These are phyloP conservation scores for Ophiostoma angusticollis DNA, from an alignment of 2,329 filamentous ascomycete genomes.

Conservation along the genomic window DNA sequence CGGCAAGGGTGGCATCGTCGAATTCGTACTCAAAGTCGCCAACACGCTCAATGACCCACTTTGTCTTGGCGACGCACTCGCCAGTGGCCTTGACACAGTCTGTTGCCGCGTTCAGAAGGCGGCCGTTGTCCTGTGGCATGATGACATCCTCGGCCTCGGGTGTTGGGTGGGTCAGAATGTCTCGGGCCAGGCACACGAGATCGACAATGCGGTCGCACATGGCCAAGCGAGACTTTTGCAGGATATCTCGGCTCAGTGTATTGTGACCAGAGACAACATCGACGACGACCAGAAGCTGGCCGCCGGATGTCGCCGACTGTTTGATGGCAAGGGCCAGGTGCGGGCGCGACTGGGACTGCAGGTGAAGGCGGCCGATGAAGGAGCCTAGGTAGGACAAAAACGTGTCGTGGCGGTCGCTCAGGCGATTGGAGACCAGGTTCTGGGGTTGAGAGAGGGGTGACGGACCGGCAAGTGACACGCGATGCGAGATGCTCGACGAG, in stretches of 20 bases:
- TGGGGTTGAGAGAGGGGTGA: constrained; percentile 49
- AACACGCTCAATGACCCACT: constrained; percentile 72
- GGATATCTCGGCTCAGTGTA: constrained; percentile 48
- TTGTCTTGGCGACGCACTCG: constrained; percentile 80
- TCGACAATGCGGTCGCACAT: constrained; percentile 74
- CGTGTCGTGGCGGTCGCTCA: constrained; percentile 69
- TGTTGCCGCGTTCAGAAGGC: constrained; percentile 66
- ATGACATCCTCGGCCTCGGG: constrained; percentile 64
- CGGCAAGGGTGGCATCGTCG: constrained; percentile 33
- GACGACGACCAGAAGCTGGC: constrained; percentile 64
- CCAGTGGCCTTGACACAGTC: constrained; percentile 81
- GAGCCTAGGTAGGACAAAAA: constrained; percentile 86
- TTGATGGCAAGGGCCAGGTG: constrained; percentile 74
- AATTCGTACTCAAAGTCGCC: constrained; percentile 85
- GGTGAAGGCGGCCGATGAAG: constrained; percentile 78
- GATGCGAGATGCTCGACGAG: constrained; percentile 51
- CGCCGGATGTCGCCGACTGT: constrained; percentile 71
- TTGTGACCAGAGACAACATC: constrained; percentile 74
- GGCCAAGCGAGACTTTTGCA: constrained; percentile 56
- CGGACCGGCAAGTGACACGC: constrained; percentile 62
- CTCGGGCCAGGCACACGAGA: constrained; percentile 67
- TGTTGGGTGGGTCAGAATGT: constrained; percentile 60
- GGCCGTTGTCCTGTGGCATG: constrained; percentile 64
- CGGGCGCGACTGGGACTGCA: constrained; percentile 81
- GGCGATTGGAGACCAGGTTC: constrained; percentile 70